Base-by-base conservation (phyloP, 768 basidiomycete genomes). In the Clitopilus hobsonii region DNA sequence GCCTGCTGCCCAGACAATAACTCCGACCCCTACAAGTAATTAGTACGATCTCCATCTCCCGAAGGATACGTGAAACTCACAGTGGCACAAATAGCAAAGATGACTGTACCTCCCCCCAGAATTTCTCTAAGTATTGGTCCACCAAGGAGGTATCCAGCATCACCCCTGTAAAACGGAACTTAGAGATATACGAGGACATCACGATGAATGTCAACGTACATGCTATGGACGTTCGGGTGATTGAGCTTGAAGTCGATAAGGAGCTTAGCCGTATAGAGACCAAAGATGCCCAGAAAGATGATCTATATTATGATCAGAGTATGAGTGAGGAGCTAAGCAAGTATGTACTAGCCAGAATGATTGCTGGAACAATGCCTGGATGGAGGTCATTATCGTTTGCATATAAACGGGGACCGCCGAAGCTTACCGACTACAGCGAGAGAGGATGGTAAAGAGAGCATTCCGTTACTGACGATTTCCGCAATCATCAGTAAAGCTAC, bases 241-340 rank as follows among this genome's bases (percentile, higher is more conserved):
- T 79, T 80, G 26, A 82, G 60, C 62, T 82, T 82, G 71, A 82
- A 82, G 66, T 82, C 77, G 52, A 83, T 71, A 50, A 83, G 67
- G 3, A 83, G 64, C 55, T 82, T 81, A 6, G 80, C 76, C 6
- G 76, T 82, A 54, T 72, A 81, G 8, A 81, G 59, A 2, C 72
- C 81, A 58, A 82, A 82, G 2, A 71, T 57, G 4, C 80, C 80
- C 18, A 82, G 69, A 56, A 82, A 81, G 16, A 78, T 64, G n/a
- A 81, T 80, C 63, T 64, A 16, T 32, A 29, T 5, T 27, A 5
- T 1, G 14, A 7, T 32, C 11, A 27, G 27, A 48, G 7, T 13
- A 5, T 27, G 1, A 38, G 8, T 22, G 20, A 32, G 16, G 2
- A 6, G 26, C 23, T 41, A 16, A 28, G n/a, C 20, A 29, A 24